phyloP scores from a whole-genome alignment of 2,329 filamentous ascomycete species.

The Xylariaceae sp. region DNA sequence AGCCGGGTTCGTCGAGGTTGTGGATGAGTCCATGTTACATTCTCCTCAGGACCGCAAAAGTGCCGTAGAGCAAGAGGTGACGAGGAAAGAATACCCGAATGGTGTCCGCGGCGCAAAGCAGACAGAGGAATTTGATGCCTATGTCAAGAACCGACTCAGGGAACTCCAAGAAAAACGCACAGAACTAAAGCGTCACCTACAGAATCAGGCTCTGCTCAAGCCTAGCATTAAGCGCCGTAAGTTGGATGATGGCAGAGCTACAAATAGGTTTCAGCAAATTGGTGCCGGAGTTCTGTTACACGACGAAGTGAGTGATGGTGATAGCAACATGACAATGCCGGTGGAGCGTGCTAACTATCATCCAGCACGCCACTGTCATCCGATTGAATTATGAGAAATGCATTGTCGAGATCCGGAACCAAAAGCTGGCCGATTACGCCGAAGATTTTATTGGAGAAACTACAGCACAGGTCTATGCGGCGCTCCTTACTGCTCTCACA shows the following conservation, averaged over 20 bases:
- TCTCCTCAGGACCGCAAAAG: constrained; percentile 53
- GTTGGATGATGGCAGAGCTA: constrained; percentile 39
- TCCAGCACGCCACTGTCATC: constrained; percentile 63
- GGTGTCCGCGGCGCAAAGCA: constrained; percentile 57
- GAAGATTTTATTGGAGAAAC: constrained; percentile 62
- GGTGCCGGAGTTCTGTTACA: constrained; percentile 32
- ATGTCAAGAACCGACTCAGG: constrained; percentile 16
- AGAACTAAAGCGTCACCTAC: constrained; percentile 20
- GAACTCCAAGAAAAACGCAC: constrained; percentile 16
- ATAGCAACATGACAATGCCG: not conserved
- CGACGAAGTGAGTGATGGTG: constrained; percentile 41
- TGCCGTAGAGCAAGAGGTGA: constrained; percentile 57
- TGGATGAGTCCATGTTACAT: constrained; percentile 48
- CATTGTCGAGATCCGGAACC: constrained; percentile 72
- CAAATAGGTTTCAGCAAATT: constrained; percentile 30
- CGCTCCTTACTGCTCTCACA: constrained; percentile 64
- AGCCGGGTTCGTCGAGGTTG: constrained; percentile 60
- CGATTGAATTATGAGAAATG: constrained; percentile 82
- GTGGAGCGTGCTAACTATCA: constrained; percentile 18
- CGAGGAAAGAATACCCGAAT: constrained; percentile 44
- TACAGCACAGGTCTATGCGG: constrained; percentile 71
- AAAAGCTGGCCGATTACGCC: constrained; percentile 65
- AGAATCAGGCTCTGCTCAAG: constrained; percentile 12
- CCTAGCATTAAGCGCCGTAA: constrained; percentile 43
- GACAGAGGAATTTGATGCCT: constrained; percentile 49